phyloP scores from a whole-genome alignment of 2,329 filamentous ascomycete genomes.

The Arthrobotrys sinensis region DNA sequence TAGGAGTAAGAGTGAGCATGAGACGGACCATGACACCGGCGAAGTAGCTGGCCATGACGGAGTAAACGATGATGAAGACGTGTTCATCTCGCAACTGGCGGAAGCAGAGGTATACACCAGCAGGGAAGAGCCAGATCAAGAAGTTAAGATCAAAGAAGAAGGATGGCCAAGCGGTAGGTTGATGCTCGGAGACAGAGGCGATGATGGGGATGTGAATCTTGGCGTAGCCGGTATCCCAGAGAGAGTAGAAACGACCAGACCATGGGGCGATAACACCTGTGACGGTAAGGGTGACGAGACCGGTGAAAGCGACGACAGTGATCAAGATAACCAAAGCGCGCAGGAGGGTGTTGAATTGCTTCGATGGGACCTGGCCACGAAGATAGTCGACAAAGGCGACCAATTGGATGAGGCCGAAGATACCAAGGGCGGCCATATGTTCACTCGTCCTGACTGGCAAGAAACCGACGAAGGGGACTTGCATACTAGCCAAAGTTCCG shows the following conservation, averaged over 20 bases:
- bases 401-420: constrained; percentile 95
- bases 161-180: constrained; percentile 97
- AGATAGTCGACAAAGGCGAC: constrained; percentile 93
- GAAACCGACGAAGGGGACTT: constrained; percentile 99
- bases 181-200: constrained; percentile 98
- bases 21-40: constrained; percentile 99
- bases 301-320: constrained; percentile 80
- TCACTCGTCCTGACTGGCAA: constrained; percentile 96
- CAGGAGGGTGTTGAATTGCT: constrained; percentile 94
- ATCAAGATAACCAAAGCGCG: constrained; percentile 81
- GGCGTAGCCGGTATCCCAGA: constrained; percentile 98
- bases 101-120: constrained; percentile 98
- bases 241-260: constrained; percentile 98
- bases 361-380: constrained; percentile 86
- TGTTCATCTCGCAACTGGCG: constrained; percentile 93
- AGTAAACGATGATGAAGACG: constrained; percentile 97
- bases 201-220: constrained; percentile 99
- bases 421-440: constrained; percentile 95
- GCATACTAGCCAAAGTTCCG: constrained; percentile 97
- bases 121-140: constrained; percentile 98
- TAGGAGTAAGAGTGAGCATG: constrained; percentile 96
- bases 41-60: constrained; percentile 97
- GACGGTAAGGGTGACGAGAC: constrained; percentile 86
- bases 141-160: constrained; percentile 99
- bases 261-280: constrained; percentile 95